These are phyloP conservation scores for Coemansia sp. DNA, from an alignment of 192 early-diverging fungal species.

Conservation along the genomic window DNA sequence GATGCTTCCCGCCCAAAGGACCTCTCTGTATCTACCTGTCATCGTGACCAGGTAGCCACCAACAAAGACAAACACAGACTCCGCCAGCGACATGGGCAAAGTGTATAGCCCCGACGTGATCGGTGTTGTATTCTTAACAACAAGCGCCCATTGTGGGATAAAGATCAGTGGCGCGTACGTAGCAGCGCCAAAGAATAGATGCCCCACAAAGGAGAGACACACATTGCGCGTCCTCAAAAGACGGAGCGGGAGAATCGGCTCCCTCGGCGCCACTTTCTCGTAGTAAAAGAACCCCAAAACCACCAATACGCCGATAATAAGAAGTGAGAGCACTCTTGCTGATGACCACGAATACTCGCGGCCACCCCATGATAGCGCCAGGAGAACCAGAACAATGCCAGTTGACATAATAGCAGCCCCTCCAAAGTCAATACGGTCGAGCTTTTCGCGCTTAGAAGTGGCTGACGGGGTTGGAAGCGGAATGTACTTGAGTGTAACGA, in stretches of 20 bases:
- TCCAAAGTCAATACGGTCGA: conserved; percentile 62
- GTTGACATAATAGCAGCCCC: conserved; percentile 52
- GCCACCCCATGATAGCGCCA: conserved; percentile 67
- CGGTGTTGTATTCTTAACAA: conserved; percentile 71
- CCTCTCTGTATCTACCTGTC: conserved; percentile 60
- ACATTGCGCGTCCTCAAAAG: conserved; percentile 64
- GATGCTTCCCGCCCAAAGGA: conserved; percentile 62
- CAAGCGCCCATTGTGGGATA: conserved; percentile 76
- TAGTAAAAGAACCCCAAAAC: conserved; percentile 60
- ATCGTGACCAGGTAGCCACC: conserved; percentile 63
- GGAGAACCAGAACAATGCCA: conserved; percentile 52
- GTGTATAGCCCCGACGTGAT: conserved; percentile 72
- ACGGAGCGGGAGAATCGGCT: conserved; percentile 48
- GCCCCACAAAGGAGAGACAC: conserved; percentile 58
- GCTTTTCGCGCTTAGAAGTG: conserved; percentile 59
- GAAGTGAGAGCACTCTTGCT: conserved; percentile 55
- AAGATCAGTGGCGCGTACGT: conserved; percentile 71
- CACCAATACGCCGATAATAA: conserved; percentile 53
- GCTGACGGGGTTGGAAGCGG: conserved; percentile 57
- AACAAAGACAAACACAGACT: conserved; percentile 64
- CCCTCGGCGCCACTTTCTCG: conserved; percentile 64
- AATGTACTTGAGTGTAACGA: conserved; percentile 58
- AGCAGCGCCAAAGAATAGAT: conserved; percentile 65
- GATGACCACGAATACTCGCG: conserved; percentile 66
- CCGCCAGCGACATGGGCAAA: conserved; percentile 72